These are phyloP conservation scores for Apiospora hydei DNA, from an alignment of 2,329 filamentous ascomycete species.

Conservation along the genomic window DNA sequence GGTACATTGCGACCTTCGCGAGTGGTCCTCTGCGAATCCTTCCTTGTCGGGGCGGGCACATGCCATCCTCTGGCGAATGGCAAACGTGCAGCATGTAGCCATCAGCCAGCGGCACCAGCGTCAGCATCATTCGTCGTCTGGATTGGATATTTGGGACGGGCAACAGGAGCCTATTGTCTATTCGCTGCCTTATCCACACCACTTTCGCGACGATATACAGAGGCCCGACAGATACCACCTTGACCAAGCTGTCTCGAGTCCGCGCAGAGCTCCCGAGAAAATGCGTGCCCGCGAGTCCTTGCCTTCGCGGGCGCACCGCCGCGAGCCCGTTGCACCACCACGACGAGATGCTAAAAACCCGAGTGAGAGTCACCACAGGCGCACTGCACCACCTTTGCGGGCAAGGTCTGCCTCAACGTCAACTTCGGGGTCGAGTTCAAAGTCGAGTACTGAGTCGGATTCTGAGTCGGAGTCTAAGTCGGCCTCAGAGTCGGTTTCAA, in stretches of 20 bases:
- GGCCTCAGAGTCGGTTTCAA: constrained; percentile 18
- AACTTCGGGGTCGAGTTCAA: constrained; percentile 32
- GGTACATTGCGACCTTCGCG: constrained; percentile 23
- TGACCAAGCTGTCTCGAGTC: constrained; percentile 37
- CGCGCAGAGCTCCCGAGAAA: constrained; percentile 38
- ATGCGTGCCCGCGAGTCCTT: constrained; percentile 40
- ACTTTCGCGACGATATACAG: constrained; percentile 43
- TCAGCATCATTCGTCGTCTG: constrained; percentile 39
- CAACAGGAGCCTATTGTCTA: constrained; percentile 38
- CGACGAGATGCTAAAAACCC: constrained; percentile 35
- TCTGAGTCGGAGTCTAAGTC: constrained; percentile 34
- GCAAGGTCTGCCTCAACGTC: constrained; percentile 33
- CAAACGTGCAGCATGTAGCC: constrained; percentile 38
- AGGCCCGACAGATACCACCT: constrained; percentile 39
- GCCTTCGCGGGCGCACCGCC: constrained; percentile 37
- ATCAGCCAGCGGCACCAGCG: constrained; percentile 40
- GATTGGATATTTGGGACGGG: constrained; percentile 42
- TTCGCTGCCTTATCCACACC: constrained; percentile 47
- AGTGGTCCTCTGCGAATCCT: constrained; percentile 38
- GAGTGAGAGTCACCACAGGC: constrained; percentile 37
- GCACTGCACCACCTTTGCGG: constrained; percentile 38
- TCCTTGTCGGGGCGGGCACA: constrained; percentile 39
- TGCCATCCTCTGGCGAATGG: constrained; percentile 40
- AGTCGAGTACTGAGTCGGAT: not conserved
- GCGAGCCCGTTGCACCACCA: constrained; percentile 35